Conservation (phyloP, 148 eudicot species). For the Cornus suecica region DNA sequence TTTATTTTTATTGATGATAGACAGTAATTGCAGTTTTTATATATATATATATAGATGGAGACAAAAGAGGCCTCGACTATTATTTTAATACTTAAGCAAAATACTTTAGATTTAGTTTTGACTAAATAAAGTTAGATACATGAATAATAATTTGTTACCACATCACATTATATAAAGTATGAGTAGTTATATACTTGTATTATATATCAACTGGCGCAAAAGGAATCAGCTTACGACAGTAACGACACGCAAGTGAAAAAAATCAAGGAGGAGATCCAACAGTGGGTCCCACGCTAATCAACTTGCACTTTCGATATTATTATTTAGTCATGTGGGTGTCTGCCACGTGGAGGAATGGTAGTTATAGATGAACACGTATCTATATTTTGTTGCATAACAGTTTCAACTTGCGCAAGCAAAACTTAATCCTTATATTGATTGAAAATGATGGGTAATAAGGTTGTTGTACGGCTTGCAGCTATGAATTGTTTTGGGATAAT, state of each 20-base stretch:
- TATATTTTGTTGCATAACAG: conserved; percentile 4
- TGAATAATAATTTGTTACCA: background rate
- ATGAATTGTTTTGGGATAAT: too few relatives aligned
- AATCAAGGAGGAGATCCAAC: background rate
- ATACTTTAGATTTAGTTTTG: background rate
- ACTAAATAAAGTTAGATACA: background rate
- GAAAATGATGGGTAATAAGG: background rate
- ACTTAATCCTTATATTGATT: conserved; percentile 5
- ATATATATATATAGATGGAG: too few relatives aligned
- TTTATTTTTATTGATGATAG: too few relatives aligned
- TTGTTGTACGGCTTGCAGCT: too few relatives aligned
- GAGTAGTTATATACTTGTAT: background rate
- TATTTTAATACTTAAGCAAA: too few relatives aligned
- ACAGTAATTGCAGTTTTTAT: too few relatives aligned
- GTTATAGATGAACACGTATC: conserved; percentile 6
- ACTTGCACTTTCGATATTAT: conserved; percentile 2
- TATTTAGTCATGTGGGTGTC: conserved; percentile 1
- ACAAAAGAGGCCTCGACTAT: too few relatives aligned
- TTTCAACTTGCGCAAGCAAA: background rate
- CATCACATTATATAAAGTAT: background rate
- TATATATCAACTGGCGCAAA: background rate
- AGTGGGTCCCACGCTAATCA: conserved; percentile 11
- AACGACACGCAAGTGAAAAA: conserved; percentile 1
- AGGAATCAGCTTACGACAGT: background rate
- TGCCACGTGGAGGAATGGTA: conserved; percentile 7